Conservation (phyloP, 2,329 filamentous ascomycete genomes). For the Fusarium secorum region DNA sequence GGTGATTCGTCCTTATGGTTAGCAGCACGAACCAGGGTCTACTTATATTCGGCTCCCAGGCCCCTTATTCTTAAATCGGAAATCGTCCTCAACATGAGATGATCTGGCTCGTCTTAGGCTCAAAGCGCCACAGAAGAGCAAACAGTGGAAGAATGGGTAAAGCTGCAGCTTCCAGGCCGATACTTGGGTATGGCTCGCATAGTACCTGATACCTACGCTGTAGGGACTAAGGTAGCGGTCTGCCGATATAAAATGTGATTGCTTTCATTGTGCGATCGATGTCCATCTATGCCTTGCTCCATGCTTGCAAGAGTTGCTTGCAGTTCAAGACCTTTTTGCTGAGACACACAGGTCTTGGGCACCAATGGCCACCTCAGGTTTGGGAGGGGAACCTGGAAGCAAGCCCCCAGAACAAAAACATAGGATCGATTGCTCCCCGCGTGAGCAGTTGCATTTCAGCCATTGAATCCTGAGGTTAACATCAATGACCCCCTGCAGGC, state of each 20-base stretch:
- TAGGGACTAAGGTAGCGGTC: neutral
- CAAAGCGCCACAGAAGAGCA: conserved; percentile 1
- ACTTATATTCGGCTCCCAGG: neutral
- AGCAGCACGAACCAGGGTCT: neutral
- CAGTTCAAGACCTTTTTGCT: neutral
- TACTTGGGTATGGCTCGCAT: neutral
- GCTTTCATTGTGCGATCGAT: conserved; percentile 20
- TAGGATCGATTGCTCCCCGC: conserved; percentile 17
- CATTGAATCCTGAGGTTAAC: neutral
- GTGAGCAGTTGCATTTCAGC: conserved; percentile 24
- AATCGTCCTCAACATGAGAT: neutral
- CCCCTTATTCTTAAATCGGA: neutral
- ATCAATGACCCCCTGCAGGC: conserved; percentile 1
- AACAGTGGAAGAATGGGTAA: conserved; percentile 9
- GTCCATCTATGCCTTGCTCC: neutral
- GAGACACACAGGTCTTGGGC: neutral
- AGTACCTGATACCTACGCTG: neutral
- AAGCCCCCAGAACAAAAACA: neutral
- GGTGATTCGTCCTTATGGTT: neutral
- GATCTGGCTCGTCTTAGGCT: neutral
- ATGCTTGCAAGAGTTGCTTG: conserved; percentile 26
- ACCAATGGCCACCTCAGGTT: conserved; percentile 3
- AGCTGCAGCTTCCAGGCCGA: conserved; percentile 14
- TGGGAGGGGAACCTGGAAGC: conserved; percentile 7
- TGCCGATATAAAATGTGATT: conserved; percentile 13